phyloP scores from a whole-genome alignment of 2,329 filamentous ascomycete genomes.

The Xylariaceae sp. region DNA sequence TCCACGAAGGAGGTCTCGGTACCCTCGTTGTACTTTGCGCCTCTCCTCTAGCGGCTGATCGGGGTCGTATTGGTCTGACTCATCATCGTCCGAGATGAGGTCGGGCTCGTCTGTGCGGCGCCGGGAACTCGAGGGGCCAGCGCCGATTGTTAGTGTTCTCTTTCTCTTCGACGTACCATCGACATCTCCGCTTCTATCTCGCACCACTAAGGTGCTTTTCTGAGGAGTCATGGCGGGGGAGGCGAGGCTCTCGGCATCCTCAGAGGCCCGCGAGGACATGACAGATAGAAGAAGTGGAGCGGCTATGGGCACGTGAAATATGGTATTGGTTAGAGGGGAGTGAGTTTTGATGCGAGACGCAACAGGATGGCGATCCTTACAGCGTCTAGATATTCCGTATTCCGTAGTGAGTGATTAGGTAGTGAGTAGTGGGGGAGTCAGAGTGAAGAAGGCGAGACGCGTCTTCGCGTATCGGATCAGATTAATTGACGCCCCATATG shows the following conservation, averaged over 20 bases:
- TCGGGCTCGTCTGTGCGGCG: conserved; percentile 32
- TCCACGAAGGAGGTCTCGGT: conserved; percentile 62
- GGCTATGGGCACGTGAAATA: background rate
- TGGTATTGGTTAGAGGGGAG: background rate
- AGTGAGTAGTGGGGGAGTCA: too few relatives aligned
- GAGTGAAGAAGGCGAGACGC: background rate
- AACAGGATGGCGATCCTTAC: too few relatives aligned
- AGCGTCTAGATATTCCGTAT: background rate
- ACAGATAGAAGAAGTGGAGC: background rate
- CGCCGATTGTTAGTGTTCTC: conserved; percentile 30
- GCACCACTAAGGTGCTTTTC: conserved; percentile 29
- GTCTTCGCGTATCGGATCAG: background rate
- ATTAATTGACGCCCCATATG: background rate
- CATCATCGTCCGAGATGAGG: conserved; percentile 16
- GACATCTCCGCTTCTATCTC: conserved; percentile 29
- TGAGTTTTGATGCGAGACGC: too few relatives aligned
- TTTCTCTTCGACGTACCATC: conserved; percentile 32
- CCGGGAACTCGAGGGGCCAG: conserved; percentile 27
- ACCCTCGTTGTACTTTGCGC: conserved; percentile 62
- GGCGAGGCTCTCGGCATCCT: conserved; percentile 22
- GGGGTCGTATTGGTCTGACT: conserved; percentile 64
- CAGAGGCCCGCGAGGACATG: conserved; percentile 27
- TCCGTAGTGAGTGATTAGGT: too few relatives aligned
- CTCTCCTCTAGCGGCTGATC: conserved; percentile 74
- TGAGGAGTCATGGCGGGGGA: conserved; percentile 21